Evolutionary conservation across 2,329 filamentous ascomycete species (phyloP).

Genomic region (Raffaelea albimanens): DNA sequence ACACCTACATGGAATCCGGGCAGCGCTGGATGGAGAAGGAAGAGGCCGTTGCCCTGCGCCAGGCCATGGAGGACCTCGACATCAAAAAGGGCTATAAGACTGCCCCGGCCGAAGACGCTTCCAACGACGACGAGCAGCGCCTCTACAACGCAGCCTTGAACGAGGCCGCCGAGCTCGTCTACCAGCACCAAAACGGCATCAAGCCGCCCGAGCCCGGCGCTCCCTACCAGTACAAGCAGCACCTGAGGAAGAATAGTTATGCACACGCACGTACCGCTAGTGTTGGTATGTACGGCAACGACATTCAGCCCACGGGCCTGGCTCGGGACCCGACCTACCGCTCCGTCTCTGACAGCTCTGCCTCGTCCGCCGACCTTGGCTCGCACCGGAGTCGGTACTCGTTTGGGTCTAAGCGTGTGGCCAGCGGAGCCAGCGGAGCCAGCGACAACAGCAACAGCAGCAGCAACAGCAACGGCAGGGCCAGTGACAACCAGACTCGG

Average conservation of each 20-base stretch:
- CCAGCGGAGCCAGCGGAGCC: conserved; percentile 6
- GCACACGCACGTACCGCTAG: conserved; percentile 56
- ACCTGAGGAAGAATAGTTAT: conserved; percentile 63
- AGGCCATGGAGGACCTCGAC: conserved; percentile 67
- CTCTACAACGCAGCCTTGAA: conserved; percentile 63
- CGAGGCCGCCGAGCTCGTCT: conserved; percentile 72
- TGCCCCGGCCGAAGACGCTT: conserved; percentile 40
- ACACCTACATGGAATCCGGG: conserved; percentile 64
- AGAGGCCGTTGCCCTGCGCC: conserved; percentile 59
- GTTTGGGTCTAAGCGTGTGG: conserved; percentile 13
- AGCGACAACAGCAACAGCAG: conserved; percentile 16
- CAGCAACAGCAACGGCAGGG: conserved; percentile 16
- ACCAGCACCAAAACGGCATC: conserved; percentile 59
- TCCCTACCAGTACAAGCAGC: conserved; percentile 58
- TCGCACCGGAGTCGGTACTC: conserved; percentile 23
- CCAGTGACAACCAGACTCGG: conserved; percentile 21
- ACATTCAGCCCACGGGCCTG: conserved; percentile 36
- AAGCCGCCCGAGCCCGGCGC: conserved; percentile 48
- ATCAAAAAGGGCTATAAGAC: conserved; percentile 29
- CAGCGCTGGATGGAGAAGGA: conserved; percentile 75
- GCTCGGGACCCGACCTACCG: conserved; percentile 31
- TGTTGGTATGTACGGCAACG: conserved; percentile 38
- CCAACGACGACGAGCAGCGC: conserved; percentile 48
- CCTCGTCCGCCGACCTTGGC: conserved; percentile 33
- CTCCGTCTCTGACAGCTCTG: conserved; percentile 43